Conservation (phyloP, 805 yeast genomes). For the Starmerella geochares region DNA sequence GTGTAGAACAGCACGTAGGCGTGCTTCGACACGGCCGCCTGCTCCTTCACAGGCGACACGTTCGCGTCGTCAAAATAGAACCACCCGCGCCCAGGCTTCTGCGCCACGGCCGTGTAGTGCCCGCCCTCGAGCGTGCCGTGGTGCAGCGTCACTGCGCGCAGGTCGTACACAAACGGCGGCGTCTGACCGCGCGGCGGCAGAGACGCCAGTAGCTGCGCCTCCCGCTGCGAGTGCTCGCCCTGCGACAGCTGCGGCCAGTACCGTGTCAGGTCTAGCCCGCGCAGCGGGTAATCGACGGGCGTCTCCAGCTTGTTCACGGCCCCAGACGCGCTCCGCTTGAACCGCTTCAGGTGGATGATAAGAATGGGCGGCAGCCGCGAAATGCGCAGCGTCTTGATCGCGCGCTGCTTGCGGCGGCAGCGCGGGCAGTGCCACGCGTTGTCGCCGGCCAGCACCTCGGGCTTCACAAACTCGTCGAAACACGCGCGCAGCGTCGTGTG, state of each 20-base stretch:
- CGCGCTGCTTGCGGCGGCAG: slow-evolving; percentile 53
- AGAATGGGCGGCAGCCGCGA: slow-evolving; percentile 69
- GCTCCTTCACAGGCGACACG: slow-evolving; percentile 41
- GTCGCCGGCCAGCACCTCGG: slow-evolving; percentile 64
- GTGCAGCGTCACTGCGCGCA: slow-evolving; percentile 78
- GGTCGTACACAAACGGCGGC: slow-evolving; percentile 67
- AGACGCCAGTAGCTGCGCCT: slow-evolving; percentile 40
- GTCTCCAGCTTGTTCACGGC: slow-evolving; percentile 48
- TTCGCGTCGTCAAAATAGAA: slow-evolving; percentile 72
- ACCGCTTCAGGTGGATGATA: slow-evolving; percentile 78
- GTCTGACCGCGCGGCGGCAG: slow-evolving; percentile 60
- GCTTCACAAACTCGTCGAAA: slow-evolving; percentile 62
- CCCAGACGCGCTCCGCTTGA: slow-evolving; percentile 36
- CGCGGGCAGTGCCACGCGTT: slow-evolving; percentile 77
- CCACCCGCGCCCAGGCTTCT: slow-evolving; percentile 60
- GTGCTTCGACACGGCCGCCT: slow-evolving; percentile 52
- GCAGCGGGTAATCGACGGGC: slow-evolving; percentile 57
- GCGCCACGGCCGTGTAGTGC: slow-evolving; percentile 75
- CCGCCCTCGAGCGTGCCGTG: slow-evolving; percentile 75
- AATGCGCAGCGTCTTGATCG: slow-evolving; percentile 60
- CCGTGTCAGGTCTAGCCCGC: slow-evolving; percentile 49
- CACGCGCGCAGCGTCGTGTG: slow-evolving; percentile 47
- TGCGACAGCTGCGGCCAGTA: slow-evolving; percentile 51
- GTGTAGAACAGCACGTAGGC: slow-evolving; percentile 78
- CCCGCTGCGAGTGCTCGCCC: slow-evolving; percentile 23